Evolutionary conservation across 352 stramenopile genomes (phyloP), one percentile per base, ranked within the genome.

Genomic region (Globisporangium ultimum): DNA sequence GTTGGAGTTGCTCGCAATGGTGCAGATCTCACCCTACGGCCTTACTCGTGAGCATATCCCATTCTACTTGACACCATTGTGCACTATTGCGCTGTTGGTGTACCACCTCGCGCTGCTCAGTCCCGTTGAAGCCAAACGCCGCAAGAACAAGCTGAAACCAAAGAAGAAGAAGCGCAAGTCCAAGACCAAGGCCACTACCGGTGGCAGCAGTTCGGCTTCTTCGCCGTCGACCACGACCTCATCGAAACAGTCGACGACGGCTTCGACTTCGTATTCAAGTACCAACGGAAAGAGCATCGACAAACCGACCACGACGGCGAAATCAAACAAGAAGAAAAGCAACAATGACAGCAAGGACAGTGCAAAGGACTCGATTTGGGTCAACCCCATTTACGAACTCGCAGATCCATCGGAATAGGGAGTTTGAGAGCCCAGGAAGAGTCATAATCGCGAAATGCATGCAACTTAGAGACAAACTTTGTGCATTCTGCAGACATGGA

Each of bases 131-230:
- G 67, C 65, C 40, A 72, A 73, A 53, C 68, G 69, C 4, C 68
- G 80, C 38, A 80, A 82, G 62, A 87, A 87, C 61, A 77, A 61
- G 55, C 74, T 74, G 49, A 75, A 81, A 53, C 81, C 80, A 56
- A 76, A 69, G 64, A 70, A 72, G 45, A 87, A 83, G 63, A 88
- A 79, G 61, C 84, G 84, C 64, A 84, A 76, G 28, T 59, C 64
- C 0, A 71, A 66, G 18, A 65, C 61, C 10, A 68, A 70, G 55
- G 49, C 59, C 14, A 61, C 43, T 3, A 40, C 50, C 1, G 62
- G 18, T 11, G 55, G 46, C 24, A 70, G 61, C n/a, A 36, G 47
- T 14, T 40, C 51, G 2, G 21, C 57, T 9, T 55, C 34, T 22
- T 9, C 42, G 21, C 8, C 43, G 18, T 22, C 48, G 20, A 55